These are phyloP conservation scores for Poronia punctata DNA, from an alignment of 495 filamentous ascomycete species.

Conservation along the genomic window DNA sequence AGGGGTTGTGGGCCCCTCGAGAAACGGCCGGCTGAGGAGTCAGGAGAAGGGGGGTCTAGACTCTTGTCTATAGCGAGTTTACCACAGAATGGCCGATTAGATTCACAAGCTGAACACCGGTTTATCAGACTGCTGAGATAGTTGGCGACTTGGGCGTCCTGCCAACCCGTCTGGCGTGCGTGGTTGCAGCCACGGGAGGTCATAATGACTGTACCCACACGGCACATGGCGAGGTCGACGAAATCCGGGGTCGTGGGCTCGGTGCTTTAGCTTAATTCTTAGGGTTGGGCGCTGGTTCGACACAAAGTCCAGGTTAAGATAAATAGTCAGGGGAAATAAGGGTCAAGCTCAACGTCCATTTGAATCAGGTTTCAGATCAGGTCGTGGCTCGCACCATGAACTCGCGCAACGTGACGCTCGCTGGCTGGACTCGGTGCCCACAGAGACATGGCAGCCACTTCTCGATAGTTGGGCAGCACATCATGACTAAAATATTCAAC, in stretches of 20 bases:
- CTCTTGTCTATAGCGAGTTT: conserved; percentile 8
- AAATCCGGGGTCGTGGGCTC: no score
- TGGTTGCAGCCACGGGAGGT: conserved; percentile 11
- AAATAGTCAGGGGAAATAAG: conserved; percentile 1
- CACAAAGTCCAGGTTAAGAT: conserved; percentile 1
- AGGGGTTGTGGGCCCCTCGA: conserved; percentile 1
- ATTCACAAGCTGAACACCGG: conserved; percentile 8
- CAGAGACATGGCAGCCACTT: conserved; percentile 6
- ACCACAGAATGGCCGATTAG: conserved; percentile 7
- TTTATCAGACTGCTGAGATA: conserved; percentile 8
- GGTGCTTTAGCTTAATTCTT: neutral
- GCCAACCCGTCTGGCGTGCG: conserved; percentile 10
- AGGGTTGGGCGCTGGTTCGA: neutral
- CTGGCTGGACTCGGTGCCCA: conserved; percentile 6
- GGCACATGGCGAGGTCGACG: conserved; percentile 9
- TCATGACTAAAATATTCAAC: conserved; percentile 11
- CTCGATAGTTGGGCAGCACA: conserved; percentile 2
- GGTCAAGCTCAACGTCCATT: conserved; percentile 3
- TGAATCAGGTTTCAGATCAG: conserved; percentile 10
- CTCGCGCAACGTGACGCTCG: no score
- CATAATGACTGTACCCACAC: conserved; percentile 12
- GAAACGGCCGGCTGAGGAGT: conserved; percentile 1
- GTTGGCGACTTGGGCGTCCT: conserved; percentile 6
- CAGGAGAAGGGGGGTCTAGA: neutral
- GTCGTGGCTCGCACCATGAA: no score